Percentiles rank a stretch among this genome's conserved stretches.
phyloP scores from a whole-genome alignment of 2,329 filamentous ascomycete species.

The Neopestalotiopsis sp. region DNA sequence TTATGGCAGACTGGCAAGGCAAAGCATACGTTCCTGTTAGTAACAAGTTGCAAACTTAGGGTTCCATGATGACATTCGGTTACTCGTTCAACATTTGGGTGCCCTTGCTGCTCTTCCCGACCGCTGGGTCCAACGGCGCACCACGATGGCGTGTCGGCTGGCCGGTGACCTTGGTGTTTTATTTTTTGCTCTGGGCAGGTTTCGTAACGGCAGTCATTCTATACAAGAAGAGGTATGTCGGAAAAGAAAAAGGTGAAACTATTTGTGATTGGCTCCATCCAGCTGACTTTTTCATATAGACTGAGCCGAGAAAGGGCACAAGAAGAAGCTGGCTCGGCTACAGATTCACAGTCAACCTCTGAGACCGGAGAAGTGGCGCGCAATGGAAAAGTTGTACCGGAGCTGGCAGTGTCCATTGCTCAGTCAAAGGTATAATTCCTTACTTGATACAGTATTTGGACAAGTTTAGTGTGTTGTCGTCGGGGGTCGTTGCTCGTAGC shows the following conservation, averaged over 20 bases:
- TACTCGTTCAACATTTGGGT: conserved; percentile 53
- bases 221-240: conserved; percentile 34
- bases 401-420: neutral
- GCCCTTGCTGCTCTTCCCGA: conserved; percentile 48
- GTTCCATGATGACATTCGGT: conserved; percentile 52
- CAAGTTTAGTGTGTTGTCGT: no score
- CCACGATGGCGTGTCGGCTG: conserved; percentile 55
- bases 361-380: neutral
- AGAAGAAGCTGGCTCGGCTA: neutral
- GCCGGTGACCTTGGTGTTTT: conserved; percentile 52
- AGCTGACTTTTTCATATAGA: neutral
- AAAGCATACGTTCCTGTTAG: neutral
- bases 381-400: conserved; percentile 1
- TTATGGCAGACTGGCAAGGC: neutral
- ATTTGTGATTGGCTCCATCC: no score
- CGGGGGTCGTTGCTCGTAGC: no score
- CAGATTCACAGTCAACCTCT: neutral
- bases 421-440: conserved; percentile 1
- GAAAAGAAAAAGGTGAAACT: no score
- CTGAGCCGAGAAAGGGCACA: neutral
- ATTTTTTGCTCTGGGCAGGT: conserved; percentile 48
- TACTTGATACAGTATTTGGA: neutral
- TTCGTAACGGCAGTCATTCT: conserved; percentile 45
- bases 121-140: conserved; percentile 45
- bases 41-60: conserved; percentile 30